Base-by-base conservation (phyloP, 2,329 filamentous ascomycete genomes). In the Furcasterigmium furcatum region DNA sequence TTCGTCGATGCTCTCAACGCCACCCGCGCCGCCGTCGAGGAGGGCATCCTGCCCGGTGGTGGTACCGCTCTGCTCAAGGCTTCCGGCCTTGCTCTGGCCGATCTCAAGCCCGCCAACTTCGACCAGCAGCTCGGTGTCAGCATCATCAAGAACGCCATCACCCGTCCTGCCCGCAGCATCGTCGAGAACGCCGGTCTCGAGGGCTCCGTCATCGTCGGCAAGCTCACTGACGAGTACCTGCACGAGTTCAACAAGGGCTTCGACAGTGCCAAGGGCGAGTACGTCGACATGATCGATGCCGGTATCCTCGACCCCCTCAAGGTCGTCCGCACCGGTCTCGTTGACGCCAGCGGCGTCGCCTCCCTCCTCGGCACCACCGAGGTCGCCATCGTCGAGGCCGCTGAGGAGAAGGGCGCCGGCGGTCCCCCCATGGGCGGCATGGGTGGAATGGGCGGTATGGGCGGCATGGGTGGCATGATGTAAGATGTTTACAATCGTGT, bases 301-400 rank as follows among this genome's bases (percentile, higher is more conserved):
- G 94, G 94, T 87, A 99, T 99, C 70, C 87, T 99, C 49, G 94
- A 99, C 69, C 94, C 94, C 55, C 88, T 99, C 80, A 99, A 99
- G 88, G 94, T 99, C 58, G 94, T 99, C 64, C 91, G 94, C 62
- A 99, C 94, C 53, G 92, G 90, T 63, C 85, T 99, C 48, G 82
- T 91, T 62, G 94, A 99, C 61, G 94, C 94, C 58, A 92, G 87
- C 64, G 94, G 94, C 73, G 94, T 99, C 60, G 94, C 94, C 44
- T 97, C 92, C 44, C 84, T 99, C 50, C 87, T 99, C 51, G 94
- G 94, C 66, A 99, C 94, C 55, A 99, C 94, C 50, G 94, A 99
- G 76, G 94, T 97, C 47, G 91, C 94, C 56, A 96, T 99, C 54
- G 91, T 96, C 43, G 94, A 99, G 68, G 94, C 92, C 44, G 81